These are phyloP conservation scores for Paratinospora sagittata DNA, from an alignment of 164 flowering plant genomes.

Conservation along the genomic window DNA sequence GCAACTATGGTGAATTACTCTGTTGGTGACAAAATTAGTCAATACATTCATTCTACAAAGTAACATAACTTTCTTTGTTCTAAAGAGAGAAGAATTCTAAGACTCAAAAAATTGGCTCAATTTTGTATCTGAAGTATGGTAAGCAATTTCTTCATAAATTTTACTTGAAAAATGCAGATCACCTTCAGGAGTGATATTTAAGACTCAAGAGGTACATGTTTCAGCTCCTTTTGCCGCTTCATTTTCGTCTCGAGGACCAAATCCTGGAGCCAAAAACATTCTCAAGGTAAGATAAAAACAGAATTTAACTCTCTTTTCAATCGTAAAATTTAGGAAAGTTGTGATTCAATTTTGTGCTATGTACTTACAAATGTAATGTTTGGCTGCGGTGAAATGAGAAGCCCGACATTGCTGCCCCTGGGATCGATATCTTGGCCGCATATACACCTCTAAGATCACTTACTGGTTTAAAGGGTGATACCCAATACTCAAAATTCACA, in stretches of 20 bases:
- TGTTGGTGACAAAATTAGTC: slow-evolving; percentile 23
- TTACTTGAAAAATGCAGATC: slow-evolving; percentile 29
- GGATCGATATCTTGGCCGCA: slow-evolving; percentile 60
- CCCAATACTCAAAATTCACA: slow-evolving; percentile 38
- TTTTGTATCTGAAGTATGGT: not conserved
- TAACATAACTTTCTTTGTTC: slow-evolving; percentile 3
- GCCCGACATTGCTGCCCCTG: slow-evolving; percentile 82
- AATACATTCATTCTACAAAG: slow-evolving; percentile 54
- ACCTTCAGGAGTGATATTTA: slow-evolving; percentile 51
- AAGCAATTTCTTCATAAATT: not conserved
- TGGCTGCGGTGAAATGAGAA: slow-evolving; percentile 11
- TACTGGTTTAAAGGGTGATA: slow-evolving; percentile 54
- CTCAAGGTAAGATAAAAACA: slow-evolving; percentile 44
- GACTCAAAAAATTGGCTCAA: not conserved
- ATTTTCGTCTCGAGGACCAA: slow-evolving; percentile 83
- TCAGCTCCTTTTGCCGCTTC: slow-evolving; percentile 62
- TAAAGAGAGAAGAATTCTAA: not conserved
- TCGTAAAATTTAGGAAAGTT: not conserved
- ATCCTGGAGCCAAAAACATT: slow-evolving; percentile 32
- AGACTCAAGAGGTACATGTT: slow-evolving; percentile 34
- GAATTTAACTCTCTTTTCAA: not conserved
- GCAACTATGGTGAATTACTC: slow-evolving; percentile 41
- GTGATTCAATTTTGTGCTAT: not conserved
- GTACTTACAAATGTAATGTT: not conserved
- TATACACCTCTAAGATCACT: slow-evolving; percentile 49